Evolutionary conservation across 306 rosid species (phyloP).

Genomic region (Sindora glabra): DNA sequence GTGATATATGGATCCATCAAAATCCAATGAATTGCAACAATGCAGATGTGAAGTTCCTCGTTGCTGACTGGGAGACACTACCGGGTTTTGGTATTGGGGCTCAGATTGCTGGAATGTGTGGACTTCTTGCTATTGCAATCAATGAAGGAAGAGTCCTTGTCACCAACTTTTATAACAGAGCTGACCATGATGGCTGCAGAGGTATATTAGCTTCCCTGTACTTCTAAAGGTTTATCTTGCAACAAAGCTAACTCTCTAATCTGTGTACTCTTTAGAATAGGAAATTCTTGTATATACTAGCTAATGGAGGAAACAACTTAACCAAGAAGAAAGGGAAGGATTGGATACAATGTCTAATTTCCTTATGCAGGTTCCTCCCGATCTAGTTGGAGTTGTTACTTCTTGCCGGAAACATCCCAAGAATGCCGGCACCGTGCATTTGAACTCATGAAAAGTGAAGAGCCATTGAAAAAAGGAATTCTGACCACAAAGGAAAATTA

Average conservation of each 20-base stretch:
- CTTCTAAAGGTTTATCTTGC: neutral
- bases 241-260: too few species aligned
- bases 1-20: conserved; percentile 85
- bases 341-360: too few species aligned
- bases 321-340: too few species aligned
- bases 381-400: conserved; percentile 92
- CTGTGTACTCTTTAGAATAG: too few species aligned
- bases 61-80: conserved; percentile 83
- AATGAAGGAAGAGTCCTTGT: conserved; percentile 84
- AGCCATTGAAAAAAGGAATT: conserved; percentile 49
- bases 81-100: conserved; percentile 93
- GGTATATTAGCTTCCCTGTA: conserved; percentile 30
- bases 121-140: conserved; percentile 81
- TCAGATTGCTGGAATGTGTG: conserved; percentile 84
- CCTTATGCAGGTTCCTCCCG: conserved; percentile 50
- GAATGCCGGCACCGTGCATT: conserved; percentile 65
- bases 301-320: too few species aligned
- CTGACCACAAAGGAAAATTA: conserved; percentile 68
- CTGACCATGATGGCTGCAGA: conserved; percentile 78
- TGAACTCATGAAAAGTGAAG: conserved; percentile 56
- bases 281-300: too few species aligned
- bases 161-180: conserved; percentile 67
- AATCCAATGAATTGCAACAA: conserved; percentile 69
- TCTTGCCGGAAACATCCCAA: conserved; percentile 77
- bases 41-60: conserved; percentile 58